These are phyloP conservation scores for Cydonia oblonga DNA, from an alignment of 331 rosid species.

Conservation along the genomic window DNA sequence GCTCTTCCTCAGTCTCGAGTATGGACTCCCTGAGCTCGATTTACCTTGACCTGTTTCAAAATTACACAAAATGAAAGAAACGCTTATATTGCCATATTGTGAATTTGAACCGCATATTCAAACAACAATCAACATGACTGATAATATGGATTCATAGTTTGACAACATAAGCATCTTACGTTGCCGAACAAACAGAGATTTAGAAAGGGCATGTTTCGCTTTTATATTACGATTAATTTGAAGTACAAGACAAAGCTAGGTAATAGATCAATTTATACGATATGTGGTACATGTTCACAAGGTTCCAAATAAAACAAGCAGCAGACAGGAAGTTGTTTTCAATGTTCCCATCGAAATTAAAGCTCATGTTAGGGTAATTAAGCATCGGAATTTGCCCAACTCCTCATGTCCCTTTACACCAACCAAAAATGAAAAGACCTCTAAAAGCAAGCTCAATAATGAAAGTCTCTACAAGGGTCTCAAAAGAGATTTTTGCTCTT, in stretches of 20 bases:
- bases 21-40: neutral
- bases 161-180: neutral
- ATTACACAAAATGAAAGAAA: too few species aligned
- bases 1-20: constrained; percentile 34
- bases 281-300: neutral
- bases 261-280: neutral
- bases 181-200: neutral
- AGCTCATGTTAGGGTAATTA: neutral
- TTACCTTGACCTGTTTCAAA: constrained; percentile 34
- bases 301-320: neutral
- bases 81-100: too few species aligned
- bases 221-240: neutral
- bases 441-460: neutral
- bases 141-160: neutral
- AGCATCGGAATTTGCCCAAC: neutral
- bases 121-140: too few species aligned
- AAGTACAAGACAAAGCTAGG: neutral
- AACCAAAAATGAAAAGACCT: neutral
- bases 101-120: neutral
- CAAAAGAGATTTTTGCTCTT: too few species aligned
- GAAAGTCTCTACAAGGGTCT: too few species aligned
- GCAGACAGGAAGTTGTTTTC: neutral
- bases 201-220: too few species aligned
- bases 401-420: neutral
- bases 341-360: neutral